Conservation (phyloP, 208 protist species). For the Trypanosoma lewisi region DNA sequence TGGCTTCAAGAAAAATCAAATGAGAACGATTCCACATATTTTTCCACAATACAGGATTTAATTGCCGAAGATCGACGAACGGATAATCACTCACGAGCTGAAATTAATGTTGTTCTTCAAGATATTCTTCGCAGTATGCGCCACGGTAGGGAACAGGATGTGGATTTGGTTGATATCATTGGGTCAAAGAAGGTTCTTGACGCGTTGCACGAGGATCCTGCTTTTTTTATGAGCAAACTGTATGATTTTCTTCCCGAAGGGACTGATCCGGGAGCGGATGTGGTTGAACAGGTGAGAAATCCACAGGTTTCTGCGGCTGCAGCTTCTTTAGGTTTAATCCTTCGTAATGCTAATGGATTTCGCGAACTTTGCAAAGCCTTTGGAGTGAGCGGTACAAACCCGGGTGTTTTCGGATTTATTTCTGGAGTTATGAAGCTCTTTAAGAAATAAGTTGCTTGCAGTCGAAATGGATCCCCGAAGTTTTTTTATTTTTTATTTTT, state of each 20-base stretch:
- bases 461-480: too few relatives aligned
- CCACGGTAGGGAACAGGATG: conserved; percentile 1
- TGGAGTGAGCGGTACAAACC: conserved; percentile 36
- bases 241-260: conserved; percentile 39
- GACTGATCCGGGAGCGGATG: conserved; percentile 27
- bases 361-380: conserved; percentile 49
- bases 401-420: conserved; percentile 51
- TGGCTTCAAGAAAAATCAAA: conserved; percentile 85
- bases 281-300: conserved; percentile 67
- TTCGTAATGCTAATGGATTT: conserved; percentile 54
- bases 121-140: conserved; percentile 42
- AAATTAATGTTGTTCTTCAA: conserved; percentile 48
- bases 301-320: conserved; percentile 54
- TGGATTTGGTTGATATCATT: conserved; percentile 43
- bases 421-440: conserved; percentile 37
- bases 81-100: conserved; percentile 4
- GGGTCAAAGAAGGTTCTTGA: conserved; percentile 46
- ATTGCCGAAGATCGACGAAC: conserved; percentile 22
- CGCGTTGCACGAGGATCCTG: conserved; percentile 46
- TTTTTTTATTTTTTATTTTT: too few relatives aligned
- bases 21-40: conserved; percentile 53
- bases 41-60: conserved; percentile 43
- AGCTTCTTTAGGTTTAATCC: conserved; percentile 33
- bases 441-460: conserved; percentile 28
- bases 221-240: conserved; percentile 58